phyloP scores from a whole-genome alignment of 1,139 yeast genomes.

The Pichia sp. region DNA sequence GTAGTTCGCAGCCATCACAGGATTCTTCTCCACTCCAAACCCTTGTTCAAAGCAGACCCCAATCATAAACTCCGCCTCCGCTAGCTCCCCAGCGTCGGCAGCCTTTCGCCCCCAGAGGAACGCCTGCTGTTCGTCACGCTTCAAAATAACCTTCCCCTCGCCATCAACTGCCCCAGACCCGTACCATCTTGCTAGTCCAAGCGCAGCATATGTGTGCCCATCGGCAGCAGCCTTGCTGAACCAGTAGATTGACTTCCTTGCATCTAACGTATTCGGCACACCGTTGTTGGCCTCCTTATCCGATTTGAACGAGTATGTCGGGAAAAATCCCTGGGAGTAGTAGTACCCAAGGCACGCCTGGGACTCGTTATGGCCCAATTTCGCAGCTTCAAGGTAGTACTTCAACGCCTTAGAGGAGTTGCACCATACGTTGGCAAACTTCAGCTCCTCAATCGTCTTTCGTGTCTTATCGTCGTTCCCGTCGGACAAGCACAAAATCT shows the following conservation, averaged over 20 bases:
- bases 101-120: constrained; percentile 88
- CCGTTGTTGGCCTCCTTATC: constrained; percentile 27
- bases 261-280: constrained; percentile 59
- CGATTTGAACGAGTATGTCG: constrained; percentile 30
- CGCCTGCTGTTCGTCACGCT: constrained; percentile 71
- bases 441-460: constrained; percentile 32
- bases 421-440: constrained; percentile 29
- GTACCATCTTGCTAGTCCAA: constrained; percentile 91
- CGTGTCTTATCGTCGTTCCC: constrained; percentile 21
- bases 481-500: constrained; percentile 31
- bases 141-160: constrained; percentile 50
- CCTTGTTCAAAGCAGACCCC: constrained; percentile 83
- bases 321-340: constrained; percentile 74
- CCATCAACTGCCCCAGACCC: constrained; percentile 57
- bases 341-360: constrained; percentile 84
- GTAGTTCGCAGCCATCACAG: constrained; percentile 48
- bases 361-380: constrained; percentile 70
- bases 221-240: constrained; percentile 72
- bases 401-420: constrained; percentile 61
- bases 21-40: constrained; percentile 52
- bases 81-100: constrained; percentile 63
- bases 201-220: constrained; percentile 82
- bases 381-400: constrained; percentile 73
- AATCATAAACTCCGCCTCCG: constrained; percentile 79
- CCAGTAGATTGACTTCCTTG: constrained; percentile 84